Conservation (phyloP, 129 eudicot genomes). For the Artemisia argyi region DNA sequence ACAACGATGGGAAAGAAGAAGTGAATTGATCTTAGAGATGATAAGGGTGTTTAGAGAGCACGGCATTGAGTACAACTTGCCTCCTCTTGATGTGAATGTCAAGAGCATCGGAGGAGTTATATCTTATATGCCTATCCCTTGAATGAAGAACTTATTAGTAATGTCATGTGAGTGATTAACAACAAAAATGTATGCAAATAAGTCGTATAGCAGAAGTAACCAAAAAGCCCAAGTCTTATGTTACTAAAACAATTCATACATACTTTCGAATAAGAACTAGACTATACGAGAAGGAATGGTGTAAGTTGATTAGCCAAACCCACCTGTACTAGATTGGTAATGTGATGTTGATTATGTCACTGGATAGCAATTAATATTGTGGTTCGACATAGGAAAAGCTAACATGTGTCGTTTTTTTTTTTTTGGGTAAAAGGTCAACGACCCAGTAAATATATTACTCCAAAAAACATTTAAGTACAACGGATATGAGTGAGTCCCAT, state of each 20-base stretch:
- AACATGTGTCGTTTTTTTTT: no score
- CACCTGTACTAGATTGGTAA: no score
- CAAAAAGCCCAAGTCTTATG: slow-evolving; percentile 21
- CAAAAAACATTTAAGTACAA: no score
- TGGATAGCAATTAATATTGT: no score
- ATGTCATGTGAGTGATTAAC: not conserved
- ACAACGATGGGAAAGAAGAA: slow-evolving; percentile 23
- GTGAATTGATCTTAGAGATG: slow-evolving; percentile 19
- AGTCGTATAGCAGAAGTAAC: not conserved
- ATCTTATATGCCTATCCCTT: not conserved
- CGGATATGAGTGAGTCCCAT: no score
- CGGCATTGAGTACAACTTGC: slow-evolving; percentile 6
- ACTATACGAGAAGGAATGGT: no score
- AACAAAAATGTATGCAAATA: not conserved
- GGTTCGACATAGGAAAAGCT: no score
- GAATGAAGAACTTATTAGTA: not conserved
- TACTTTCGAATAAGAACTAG: no score
- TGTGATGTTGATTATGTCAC: no score
- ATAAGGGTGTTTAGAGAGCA: slow-evolving; percentile 10
- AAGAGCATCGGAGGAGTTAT: not conserved
- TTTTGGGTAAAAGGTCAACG: no score
- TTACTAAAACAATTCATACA: not conserved
- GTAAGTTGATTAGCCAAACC: no score
- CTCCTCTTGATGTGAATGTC: slow-evolving; percentile 12
- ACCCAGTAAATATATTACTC: no score